phyloP scores from a whole-genome alignment of 2,329 filamentous ascomycete genomes.

The Fusarium xyrophilum region DNA sequence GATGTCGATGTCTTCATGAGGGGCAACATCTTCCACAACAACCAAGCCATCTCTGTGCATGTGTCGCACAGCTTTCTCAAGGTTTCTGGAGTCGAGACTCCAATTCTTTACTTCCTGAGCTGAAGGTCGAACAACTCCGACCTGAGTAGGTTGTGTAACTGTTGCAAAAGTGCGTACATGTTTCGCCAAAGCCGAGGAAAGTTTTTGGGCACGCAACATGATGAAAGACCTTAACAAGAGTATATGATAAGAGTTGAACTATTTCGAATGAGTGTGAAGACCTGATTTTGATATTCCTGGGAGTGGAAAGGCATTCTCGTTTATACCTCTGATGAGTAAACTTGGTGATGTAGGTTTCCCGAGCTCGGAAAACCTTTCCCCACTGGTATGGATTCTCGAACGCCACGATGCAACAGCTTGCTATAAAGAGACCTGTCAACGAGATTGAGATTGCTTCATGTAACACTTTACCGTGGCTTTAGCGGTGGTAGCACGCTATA shows the following conservation, averaged over 20 bases:
- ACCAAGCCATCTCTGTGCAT: slow-evolving; percentile 63
- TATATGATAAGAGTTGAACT: fast-evolving
- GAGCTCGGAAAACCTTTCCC: slow-evolving; percentile 40
- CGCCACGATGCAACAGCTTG: not conserved
- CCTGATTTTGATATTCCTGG: not conserved
- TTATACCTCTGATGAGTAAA: slow-evolving; percentile 25
- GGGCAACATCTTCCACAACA: slow-evolving; percentile 60
- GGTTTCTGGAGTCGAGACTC: slow-evolving; percentile 54
- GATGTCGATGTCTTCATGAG: slow-evolving; percentile 57
- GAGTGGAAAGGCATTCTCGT: not conserved
- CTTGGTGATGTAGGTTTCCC: slow-evolving; percentile 25
- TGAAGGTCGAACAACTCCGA: slow-evolving; percentile 47
- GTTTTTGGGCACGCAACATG: slow-evolving; percentile 22
- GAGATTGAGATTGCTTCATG: not conserved
- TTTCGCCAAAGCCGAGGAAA: slow-evolving; percentile 3
- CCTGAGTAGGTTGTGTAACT: not conserved
- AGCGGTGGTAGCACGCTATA: fast-evolving
- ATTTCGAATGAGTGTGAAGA: not conserved
- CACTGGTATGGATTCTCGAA: not conserved
- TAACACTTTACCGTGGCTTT: not conserved
- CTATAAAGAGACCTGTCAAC: not conserved
- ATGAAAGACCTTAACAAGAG: not conserved
- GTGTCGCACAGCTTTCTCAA: slow-evolving; percentile 61
- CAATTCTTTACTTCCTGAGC: slow-evolving; percentile 49
- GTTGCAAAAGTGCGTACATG: slow-evolving; percentile 21